These are phyloP conservation scores for Vicia villosa DNA, from an alignment of 306 rosid species.

Conservation along the genomic window DNA sequence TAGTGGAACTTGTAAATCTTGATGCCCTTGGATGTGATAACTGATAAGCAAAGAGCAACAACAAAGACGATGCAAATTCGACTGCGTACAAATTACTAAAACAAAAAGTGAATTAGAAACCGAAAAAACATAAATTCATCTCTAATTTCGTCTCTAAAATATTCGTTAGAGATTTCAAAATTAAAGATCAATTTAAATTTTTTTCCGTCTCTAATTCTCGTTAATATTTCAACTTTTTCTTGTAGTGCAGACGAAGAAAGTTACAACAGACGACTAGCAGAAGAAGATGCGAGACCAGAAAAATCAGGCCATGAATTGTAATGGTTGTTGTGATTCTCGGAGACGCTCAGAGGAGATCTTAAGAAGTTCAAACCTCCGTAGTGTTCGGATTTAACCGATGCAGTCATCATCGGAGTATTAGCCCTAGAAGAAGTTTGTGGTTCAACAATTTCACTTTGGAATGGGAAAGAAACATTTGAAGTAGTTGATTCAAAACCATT, in stretches of 20 bases:
- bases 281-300: constrained; percentile 68
- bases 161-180: not conserved
- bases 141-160: not conserved
- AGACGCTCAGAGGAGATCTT: constrained; percentile 44
- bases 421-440: constrained; percentile 55
- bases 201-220: not conserved
- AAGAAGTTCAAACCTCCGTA: constrained; percentile 46
- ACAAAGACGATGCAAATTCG: not conserved
- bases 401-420: constrained; percentile 43
- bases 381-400: constrained; percentile 58
- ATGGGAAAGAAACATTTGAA: constrained; percentile 40
- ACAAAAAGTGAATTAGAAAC: not conserved
- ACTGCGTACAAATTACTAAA: not conserved
- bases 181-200: not conserved
- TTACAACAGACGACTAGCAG: constrained; percentile 63
- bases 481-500: constrained; percentile 51
- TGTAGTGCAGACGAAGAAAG: not conserved
- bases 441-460: constrained; percentile 44
- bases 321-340: constrained; percentile 46
- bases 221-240: not conserved
- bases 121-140: not conserved
- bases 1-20: not conserved
- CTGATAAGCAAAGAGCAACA: not conserved
- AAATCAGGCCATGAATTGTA: constrained; percentile 65
- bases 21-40: not conserved